phyloP scores from a whole-genome alignment of 73 alveolate genomes.

The Diophrys appendiculata region DNA sequence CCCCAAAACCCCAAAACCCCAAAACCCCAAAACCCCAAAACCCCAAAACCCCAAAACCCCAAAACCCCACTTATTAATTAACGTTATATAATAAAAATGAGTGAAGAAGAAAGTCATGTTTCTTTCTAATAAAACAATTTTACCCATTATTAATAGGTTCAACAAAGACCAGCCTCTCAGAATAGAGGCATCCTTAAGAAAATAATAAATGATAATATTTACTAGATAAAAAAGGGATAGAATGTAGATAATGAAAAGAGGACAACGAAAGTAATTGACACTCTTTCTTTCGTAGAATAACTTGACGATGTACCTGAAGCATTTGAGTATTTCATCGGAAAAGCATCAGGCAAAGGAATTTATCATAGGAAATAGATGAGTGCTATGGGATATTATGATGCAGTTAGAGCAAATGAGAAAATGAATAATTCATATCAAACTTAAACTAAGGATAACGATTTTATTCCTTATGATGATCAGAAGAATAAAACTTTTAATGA shows the following conservation, averaged over 20 bases:
- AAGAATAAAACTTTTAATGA: neutral
- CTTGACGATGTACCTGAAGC: neutral
- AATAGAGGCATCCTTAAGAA: neutral
- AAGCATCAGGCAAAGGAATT: neutral
- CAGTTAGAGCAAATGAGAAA: slow-evolving; percentile 1
- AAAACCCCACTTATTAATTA: too few relatives aligned
- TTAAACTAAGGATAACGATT: too few relatives aligned
- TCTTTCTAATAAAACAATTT: too few relatives aligned
- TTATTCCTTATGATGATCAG: neutral
- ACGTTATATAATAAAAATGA: too few relatives aligned
- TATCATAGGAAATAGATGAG: neutral
- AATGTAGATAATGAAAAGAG: neutral
- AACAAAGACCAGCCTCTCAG: too few relatives aligned
- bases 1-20: too few relatives aligned
- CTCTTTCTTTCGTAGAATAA: neutral
- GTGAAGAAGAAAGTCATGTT: too few relatives aligned
- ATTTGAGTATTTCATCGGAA: neutral
- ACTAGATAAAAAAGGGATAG: neutral
- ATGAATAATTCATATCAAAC: too few relatives aligned
- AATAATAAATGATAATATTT: neutral
- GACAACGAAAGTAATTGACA: neutral
- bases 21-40: too few relatives aligned
- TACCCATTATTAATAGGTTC: too few relatives aligned
- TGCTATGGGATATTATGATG: neutral
- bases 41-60: too few relatives aligned